Evolutionary conservation across 2,329 filamentous ascomycete genomes (phyloP).

Genomic region (Chaetomium strumarium): DNA sequence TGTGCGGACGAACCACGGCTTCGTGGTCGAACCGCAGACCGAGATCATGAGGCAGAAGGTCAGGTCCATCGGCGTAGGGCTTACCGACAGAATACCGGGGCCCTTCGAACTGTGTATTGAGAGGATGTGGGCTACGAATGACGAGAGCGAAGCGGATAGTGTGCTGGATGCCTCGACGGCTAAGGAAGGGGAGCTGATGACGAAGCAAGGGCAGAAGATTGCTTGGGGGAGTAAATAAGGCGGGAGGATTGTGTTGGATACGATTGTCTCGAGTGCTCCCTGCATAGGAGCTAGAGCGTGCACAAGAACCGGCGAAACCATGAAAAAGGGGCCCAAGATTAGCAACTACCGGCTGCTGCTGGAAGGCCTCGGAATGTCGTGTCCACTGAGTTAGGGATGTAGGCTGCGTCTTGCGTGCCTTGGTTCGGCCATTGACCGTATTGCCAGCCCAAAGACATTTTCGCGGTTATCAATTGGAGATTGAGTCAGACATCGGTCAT

Average conservation of each 20-base stretch:
- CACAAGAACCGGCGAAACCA: background rate
- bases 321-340: background rate
- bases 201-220: constrained; percentile 35
- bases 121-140: constrained; percentile 86
- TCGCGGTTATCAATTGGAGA: too few relatives aligned
- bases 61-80: constrained; percentile 74
- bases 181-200: constrained; percentile 27
- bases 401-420: too few relatives aligned
- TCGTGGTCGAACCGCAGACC: constrained; percentile 86
- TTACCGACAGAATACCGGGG: constrained; percentile 84
- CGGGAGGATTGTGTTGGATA: background rate
- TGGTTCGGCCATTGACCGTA: too few relatives aligned
- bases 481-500: too few relatives aligned
- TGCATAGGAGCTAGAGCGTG: background rate
- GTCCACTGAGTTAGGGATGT: too few relatives aligned
- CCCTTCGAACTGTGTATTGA: constrained; percentile 84
- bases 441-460: too few relatives aligned
- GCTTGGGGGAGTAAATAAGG: constrained; percentile 33
- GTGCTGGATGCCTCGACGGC: constrained; percentile 17
- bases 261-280: background rate
- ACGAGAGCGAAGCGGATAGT: constrained; percentile 35
- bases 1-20: constrained; percentile 87
- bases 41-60: constrained; percentile 85
- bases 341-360: background rate
- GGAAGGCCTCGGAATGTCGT: background rate